phyloP scores from a whole-genome alignment of 2,329 filamentous ascomycete genomes.

The Boeremia lycopersici region DNA sequence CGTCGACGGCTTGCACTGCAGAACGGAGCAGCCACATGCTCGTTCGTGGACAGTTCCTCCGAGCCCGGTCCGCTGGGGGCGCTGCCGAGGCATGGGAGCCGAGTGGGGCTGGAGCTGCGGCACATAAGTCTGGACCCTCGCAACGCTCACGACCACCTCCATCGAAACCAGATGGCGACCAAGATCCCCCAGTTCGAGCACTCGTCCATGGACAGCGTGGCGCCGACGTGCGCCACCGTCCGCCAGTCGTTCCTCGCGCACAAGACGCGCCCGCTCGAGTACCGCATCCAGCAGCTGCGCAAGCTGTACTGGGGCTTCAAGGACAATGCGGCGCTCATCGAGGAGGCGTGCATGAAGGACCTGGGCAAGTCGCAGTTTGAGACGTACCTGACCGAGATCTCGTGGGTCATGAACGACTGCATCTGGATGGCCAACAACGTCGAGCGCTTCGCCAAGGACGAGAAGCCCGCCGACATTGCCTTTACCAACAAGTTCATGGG shows the following conservation, averaged over 20 bases:
- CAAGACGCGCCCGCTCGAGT: slow-evolving; percentile 82
- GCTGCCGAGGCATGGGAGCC: slow-evolving; percentile 11
- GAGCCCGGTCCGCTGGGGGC: slow-evolving; percentile 1
- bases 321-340: slow-evolving; percentile 75
- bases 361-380: slow-evolving; percentile 80
- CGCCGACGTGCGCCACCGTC: slow-evolving; percentile 54
- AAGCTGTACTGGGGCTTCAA: slow-evolving; percentile 93
- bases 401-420: slow-evolving; percentile 81
- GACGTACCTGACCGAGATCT: slow-evolving; percentile 73
- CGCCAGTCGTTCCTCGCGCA: slow-evolving; percentile 76
- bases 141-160: not conserved
- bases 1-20: not conserved
- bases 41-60: not conserved
- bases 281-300: slow-evolving; percentile 82
- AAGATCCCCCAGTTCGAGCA: slow-evolving; percentile 43
- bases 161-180: not conserved
- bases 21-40: slow-evolving; percentile 3
- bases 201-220: slow-evolving; percentile 44
- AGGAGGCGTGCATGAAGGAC: slow-evolving; percentile 78
- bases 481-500: slow-evolving; percentile 71
- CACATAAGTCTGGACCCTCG: slow-evolving; percentile 14
- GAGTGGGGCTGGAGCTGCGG: slow-evolving; percentile 4
- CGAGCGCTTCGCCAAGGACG: slow-evolving; percentile 82
- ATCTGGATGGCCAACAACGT: slow-evolving; percentile 78
- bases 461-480: slow-evolving; percentile 72